Base-by-base conservation (phyloP, 2,329 filamentous ascomycete species). In the Rhynchosporium agropyri region DNA sequence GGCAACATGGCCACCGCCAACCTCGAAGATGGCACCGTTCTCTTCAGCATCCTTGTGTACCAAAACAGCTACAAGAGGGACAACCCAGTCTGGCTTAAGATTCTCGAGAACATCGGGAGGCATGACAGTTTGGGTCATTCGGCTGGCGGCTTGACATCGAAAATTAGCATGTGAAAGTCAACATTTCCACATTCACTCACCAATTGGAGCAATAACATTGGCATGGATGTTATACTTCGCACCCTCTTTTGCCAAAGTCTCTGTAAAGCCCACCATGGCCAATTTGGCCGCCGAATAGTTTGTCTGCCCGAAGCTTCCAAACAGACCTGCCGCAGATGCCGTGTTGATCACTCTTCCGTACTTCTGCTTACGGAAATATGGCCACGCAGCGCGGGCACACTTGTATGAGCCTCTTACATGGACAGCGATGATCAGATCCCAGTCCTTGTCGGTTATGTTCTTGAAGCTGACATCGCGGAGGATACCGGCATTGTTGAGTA, bases 281-380 rank as follows among this genome's bases (percentile, higher is more conserved):
- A 98, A 84, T 83, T 98, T 99, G 74, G 95, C 95, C 65, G 95
- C 93, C 60, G 94, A 96, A 80, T 99, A 99, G 80, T 97, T 98
- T 76, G 88, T 86, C 81, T 98, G 94, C 69, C 94, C 95, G 74
- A 97, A 98, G 80, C 87, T 95, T 74, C 95, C 95, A 76, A 96
- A 98, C 60, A 99, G 83, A 73, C 95, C 95, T 66, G 95, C 93
- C 62, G 92, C 92, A n/a, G 94, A 98, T 43, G 94, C 87, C 29
- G 95, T 98, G 83, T 96, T 98, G 80, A 99, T 97, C 70, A 99
- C 83, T 72, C 95, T 87, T 67, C 95, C 95, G 77, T 91, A 99
- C 86, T 97, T 98, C 80, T 99, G 95, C 82, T 98, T 98, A 75
- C 94, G 86, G 85, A 99, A 98, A 79, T 98, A 84, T 64, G 94